A percentile compares a stretch with the other conserved stretches of the same genome.
Conservation (phyloP, 163 green algal species). For the Scenedesmus sp. region DNA sequence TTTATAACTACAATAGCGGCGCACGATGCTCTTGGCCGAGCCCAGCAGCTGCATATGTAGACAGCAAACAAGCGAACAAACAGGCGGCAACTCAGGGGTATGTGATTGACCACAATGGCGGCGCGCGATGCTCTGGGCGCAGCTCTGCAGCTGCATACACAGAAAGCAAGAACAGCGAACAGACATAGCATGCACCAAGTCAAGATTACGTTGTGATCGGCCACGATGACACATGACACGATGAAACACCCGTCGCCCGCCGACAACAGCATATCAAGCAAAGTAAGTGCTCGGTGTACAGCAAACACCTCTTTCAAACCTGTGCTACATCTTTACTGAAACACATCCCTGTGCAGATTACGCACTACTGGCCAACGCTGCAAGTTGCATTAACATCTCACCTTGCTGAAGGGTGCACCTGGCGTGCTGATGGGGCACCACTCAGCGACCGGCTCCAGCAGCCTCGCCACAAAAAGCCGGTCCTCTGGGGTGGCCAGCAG, state of each 20-base stretch:
- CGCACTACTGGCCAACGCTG: neutral
- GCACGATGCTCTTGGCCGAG: slow-evolving; percentile 11
- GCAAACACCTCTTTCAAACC: too few species aligned
- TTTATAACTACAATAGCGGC: neutral
- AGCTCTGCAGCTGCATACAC: neutral
- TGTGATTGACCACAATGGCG: neutral
- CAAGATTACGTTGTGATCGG: too few species aligned
- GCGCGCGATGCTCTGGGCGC: slow-evolving; percentile 3
- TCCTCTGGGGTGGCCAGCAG: slow-evolving; percentile 23
- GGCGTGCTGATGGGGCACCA: slow-evolving; percentile 24
- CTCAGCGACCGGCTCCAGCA: slow-evolving; percentile 35
- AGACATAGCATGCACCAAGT: neutral
- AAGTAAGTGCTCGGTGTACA: too few species aligned
- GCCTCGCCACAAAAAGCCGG: neutral
- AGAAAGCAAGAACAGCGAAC: neutral
- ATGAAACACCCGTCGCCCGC: neutral
- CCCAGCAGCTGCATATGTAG: neutral
- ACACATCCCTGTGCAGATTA: neutral
- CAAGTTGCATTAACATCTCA: neutral
- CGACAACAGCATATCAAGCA: neutral
- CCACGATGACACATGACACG: too few species aligned
- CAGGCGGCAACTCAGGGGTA: neutral
- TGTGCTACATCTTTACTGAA: too few species aligned
- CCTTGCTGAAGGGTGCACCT: slow-evolving; percentile 36
- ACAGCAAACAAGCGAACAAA: neutral